These are phyloP conservation scores for Psidium guajava DNA, from an alignment of 345 rosid species.

Conservation along the genomic window DNA sequence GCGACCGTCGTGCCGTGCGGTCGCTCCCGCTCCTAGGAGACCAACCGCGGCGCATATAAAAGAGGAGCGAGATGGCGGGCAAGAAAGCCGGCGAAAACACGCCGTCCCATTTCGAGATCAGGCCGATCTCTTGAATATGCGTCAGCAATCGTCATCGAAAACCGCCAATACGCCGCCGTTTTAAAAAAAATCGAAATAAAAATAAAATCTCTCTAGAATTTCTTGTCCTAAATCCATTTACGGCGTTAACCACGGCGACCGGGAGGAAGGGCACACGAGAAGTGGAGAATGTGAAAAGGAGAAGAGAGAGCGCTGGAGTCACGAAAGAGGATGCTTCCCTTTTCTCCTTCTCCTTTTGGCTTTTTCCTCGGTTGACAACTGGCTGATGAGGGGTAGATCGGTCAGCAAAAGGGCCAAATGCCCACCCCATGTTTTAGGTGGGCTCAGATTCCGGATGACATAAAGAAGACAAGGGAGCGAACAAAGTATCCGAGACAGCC, in stretches of 20 bases:
- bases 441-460: background rate
- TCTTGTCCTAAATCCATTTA: background rate
- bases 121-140: background rate
- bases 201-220: background rate
- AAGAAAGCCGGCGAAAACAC: background rate
- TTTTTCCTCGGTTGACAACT: background rate
- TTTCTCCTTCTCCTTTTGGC: no score
- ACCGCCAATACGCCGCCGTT: background rate
- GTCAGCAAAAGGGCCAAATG: background rate
- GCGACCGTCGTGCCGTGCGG: background rate
- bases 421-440: background rate
- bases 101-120: background rate
- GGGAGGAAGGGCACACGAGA: background rate
- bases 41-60: background rate
- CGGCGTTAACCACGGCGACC: background rate
- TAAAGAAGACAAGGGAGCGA: background rate
- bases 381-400: background rate
- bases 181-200: background rate
- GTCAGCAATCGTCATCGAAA: no score
- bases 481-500: background rate
- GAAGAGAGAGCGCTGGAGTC: background rate
- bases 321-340: background rate
- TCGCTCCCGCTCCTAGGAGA: background rate
- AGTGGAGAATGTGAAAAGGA: background rate
- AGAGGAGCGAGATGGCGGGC: background rate